Conservation (phyloP, 2,329 filamentous ascomycete species). For the Rutstroemia sp. region DNA sequence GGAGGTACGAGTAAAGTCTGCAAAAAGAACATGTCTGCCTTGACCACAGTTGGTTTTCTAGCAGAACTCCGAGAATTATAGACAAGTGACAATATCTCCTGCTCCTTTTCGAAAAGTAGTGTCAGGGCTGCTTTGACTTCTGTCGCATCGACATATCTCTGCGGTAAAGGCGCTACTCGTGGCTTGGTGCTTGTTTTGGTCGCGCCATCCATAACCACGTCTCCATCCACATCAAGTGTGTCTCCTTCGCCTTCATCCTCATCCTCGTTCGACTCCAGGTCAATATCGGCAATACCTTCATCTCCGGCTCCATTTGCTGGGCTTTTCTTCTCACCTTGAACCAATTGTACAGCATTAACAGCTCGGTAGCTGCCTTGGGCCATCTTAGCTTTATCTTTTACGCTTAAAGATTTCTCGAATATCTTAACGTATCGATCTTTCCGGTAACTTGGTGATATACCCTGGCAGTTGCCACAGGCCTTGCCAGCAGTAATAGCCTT, state of each 20-base stretch:
- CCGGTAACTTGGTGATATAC: slow-evolving; percentile 73
- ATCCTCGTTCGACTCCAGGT: slow-evolving; percentile 42
- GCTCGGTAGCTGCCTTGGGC: slow-evolving; percentile 53
- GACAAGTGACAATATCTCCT: slow-evolving; percentile 74
- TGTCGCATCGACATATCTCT: slow-evolving; percentile 73
- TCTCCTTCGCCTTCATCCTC: slow-evolving; percentile 37
- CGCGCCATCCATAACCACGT: slow-evolving; percentile 46
- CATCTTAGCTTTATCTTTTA: slow-evolving; percentile 75
- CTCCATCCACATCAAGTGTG: slow-evolving; percentile 46
- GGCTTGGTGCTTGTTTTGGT: slow-evolving; percentile 29
- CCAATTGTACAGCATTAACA: slow-evolving; percentile 27
- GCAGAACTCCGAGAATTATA: slow-evolving; percentile 64
- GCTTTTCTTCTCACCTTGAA: slow-evolving; percentile 34
- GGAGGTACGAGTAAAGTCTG: slow-evolving; percentile 81
- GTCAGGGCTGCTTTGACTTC: slow-evolving; percentile 75
- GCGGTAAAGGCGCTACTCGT: slow-evolving; percentile 37
- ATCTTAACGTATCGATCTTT: slow-evolving; percentile 92
- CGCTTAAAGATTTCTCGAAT: slow-evolving; percentile 71
- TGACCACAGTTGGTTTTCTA: slow-evolving; percentile 51
- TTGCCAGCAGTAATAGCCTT: slow-evolving; percentile 61
- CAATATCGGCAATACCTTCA: slow-evolving; percentile 64
- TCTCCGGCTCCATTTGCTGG: slow-evolving; percentile 37
- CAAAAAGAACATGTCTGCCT: slow-evolving; percentile 90
- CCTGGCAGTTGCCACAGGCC: slow-evolving; percentile 59
- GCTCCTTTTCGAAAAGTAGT: slow-evolving; percentile 79